Conservation (phyloP, 208 protist genomes). For the Kentomonas sorsogonicus region DNA sequence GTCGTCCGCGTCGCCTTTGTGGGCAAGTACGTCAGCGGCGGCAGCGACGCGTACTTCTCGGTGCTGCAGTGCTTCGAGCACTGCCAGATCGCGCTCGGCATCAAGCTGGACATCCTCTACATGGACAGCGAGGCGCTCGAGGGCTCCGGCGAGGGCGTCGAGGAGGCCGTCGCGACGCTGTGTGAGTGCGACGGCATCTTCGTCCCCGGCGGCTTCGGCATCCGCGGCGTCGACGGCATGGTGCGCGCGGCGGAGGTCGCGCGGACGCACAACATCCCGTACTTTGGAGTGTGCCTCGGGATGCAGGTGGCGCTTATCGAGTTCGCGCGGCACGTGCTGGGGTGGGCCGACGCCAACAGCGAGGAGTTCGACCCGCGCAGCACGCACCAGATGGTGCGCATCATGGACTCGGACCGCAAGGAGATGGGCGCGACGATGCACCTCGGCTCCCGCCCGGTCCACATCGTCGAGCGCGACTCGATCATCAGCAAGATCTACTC, state of each 20-base stretch:
- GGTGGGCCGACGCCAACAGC: conserved; percentile 90
- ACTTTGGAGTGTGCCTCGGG: conserved; percentile 98
- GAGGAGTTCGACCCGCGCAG: conserved; percentile 91
- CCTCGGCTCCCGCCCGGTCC: conserved; percentile 91
- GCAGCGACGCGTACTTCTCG: conserved; percentile 97
- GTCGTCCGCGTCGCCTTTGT: conserved; percentile 96
- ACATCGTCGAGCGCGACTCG: conserved; percentile 60
- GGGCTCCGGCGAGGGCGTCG: conserved; percentile 46
- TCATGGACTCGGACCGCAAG: conserved; percentile 95
- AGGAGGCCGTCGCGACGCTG: conserved; percentile 60
- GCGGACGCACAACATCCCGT: conserved; percentile 94
- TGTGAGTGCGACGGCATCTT: conserved; percentile 94
- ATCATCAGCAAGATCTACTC: conserved; percentile 84
- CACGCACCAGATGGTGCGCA: conserved; percentile 93
- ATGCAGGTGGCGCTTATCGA: conserved; percentile 97
- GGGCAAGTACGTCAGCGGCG: conserved; percentile 96
- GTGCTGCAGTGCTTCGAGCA: conserved; percentile 97
- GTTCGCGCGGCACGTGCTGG: conserved; percentile 92
- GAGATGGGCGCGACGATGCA: conserved; percentile 99
- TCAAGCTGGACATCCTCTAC: conserved; percentile 94
- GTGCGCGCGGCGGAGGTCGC: conserved; percentile 93
- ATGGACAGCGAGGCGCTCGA: conserved; percentile 88
- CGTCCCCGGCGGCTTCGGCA: conserved; percentile 98
- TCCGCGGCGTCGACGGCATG: conserved; percentile 97
- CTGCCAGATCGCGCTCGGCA: conserved; percentile 83